Percentiles rank a stretch among this genome's conserved stretches.
These are phyloP conservation scores for Fusarium subglutinans DNA, from an alignment of 2,329 filamentous ascomycete species.

Conservation along the genomic window DNA sequence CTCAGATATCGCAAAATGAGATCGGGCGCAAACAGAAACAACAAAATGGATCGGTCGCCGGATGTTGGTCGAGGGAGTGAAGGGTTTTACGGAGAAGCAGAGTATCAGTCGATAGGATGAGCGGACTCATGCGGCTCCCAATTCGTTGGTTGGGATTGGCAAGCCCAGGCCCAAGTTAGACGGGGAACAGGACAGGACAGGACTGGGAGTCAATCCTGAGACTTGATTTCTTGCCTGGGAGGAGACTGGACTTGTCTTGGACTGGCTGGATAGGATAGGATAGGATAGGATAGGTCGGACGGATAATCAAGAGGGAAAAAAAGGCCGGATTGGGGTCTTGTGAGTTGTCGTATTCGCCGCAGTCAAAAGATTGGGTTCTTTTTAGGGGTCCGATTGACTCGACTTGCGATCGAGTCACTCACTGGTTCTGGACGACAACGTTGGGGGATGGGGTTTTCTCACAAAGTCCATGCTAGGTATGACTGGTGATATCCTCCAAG, in stretches of 20 bases:
- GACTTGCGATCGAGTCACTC: conserved; percentile 15
- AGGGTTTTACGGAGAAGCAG: conserved; percentile 39
- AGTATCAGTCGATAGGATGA: conserved; percentile 43
- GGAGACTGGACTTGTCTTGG: background rate
- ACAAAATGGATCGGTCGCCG: conserved; percentile 12
- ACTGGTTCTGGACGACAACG: conserved; percentile 12
- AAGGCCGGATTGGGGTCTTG: conserved; percentile 14
- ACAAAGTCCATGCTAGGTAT: background rate
- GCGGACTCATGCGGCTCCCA: conserved; percentile 42
- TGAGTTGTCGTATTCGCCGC: conserved; percentile 36
- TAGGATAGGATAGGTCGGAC: background rate
- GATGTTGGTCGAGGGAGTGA: conserved; percentile 37
- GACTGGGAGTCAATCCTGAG: conserved; percentile 34
- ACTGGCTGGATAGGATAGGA: background rate
- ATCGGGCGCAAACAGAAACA: conserved; percentile 22
- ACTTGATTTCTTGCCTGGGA: conserved; percentile 16
- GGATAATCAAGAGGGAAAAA: conserved; percentile 15
- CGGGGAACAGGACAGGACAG: conserved; percentile 34
- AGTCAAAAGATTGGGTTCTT: conserved; percentile 20
- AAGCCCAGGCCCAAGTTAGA: conserved; percentile 30
- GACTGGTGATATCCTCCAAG: conserved; percentile 21
- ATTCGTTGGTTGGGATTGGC: conserved; percentile 39
- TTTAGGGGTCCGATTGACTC: conserved; percentile 22
- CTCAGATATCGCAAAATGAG: conserved; percentile 11
- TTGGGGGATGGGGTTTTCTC: conserved; percentile 24